phyloP scores from a whole-genome alignment of 371 early-diverging fungal genomes.

The Mortierella sp. region DNA sequence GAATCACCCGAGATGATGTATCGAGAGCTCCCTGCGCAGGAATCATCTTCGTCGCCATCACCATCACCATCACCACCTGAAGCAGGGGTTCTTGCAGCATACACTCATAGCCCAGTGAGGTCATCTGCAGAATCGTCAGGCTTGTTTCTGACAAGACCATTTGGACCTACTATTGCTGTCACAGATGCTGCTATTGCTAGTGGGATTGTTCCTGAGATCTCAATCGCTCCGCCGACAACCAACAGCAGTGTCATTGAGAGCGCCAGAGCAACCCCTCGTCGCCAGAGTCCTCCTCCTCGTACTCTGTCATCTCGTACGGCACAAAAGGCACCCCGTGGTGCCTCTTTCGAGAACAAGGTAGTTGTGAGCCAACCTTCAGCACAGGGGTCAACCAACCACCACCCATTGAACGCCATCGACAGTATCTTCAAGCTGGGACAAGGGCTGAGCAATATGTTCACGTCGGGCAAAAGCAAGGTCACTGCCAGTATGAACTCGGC shows the following conservation, averaged over 20 bases:
- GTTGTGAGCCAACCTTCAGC: background rate
- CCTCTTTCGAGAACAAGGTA: background rate
- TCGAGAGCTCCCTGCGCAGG: constrained; percentile 5
- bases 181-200: background rate
- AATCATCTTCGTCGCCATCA: background rate
- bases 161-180: background rate
- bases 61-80: background rate
- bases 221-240: constrained; percentile 30
- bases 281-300: background rate
- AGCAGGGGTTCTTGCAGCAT: background rate
- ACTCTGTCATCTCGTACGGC: background rate
- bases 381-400: background rate
- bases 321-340: background rate
- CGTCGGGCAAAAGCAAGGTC: background rate
- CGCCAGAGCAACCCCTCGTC: background rate
- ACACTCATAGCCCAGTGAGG: background rate
- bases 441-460: constrained; percentile 9
- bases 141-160: constrained; percentile 14
- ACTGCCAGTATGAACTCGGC: background rate
- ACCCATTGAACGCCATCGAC: constrained; percentile 13
- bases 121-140: background rate
- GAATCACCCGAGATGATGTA: constrained; percentile 53
- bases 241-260: constrained; percentile 3
- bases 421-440: constrained; percentile 25
- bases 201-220: constrained; percentile 16